A percentile compares a stretch with the other conserved stretches of the same genome.
Evolutionary conservation across 2,329 filamentous ascomycete species (phyloP).

Genomic region (Sarocladiaceae sp.): DNA sequence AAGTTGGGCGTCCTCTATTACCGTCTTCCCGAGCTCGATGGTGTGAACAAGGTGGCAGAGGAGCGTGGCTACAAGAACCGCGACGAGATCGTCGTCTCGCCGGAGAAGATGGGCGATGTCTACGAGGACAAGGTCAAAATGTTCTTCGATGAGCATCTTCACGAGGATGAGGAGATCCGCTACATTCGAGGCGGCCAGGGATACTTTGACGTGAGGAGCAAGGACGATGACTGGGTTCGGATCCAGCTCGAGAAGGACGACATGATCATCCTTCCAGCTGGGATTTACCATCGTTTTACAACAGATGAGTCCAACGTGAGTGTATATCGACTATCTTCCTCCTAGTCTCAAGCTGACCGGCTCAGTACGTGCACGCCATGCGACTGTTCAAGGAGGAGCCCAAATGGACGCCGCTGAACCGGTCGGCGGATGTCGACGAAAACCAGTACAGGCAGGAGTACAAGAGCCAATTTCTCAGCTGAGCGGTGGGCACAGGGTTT

Average conservation of each 20-base stretch:
- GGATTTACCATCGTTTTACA: constrained; percentile 97
- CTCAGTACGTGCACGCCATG: constrained; percentile 90
- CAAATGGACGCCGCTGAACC: constrained; percentile 94
- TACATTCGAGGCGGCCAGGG: constrained; percentile 86
- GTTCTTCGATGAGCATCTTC: constrained; percentile 93
- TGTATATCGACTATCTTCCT: background rate
- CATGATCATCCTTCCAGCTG: constrained; percentile 85
- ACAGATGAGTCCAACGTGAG: constrained; percentile 86
- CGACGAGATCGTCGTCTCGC: constrained; percentile 86
- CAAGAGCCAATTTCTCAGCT: constrained; percentile 41
- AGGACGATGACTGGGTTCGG: constrained; percentile 82
- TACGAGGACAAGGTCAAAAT: constrained; percentile 92
- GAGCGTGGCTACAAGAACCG: constrained; percentile 87
- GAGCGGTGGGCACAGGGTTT: too few relatives aligned
- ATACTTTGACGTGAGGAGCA: constrained; percentile 85
- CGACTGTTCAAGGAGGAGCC: constrained; percentile 96
- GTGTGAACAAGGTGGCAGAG: constrained; percentile 67
- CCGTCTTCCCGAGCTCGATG: constrained; percentile 54
- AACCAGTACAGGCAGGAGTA: constrained; percentile 80
- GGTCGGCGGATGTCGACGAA: constrained; percentile 65
- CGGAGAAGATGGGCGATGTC: constrained; percentile 71
- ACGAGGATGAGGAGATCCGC: constrained; percentile 97
- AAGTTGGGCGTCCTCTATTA: constrained; percentile 77
- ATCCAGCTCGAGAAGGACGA: constrained; percentile 81
- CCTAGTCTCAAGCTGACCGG: constrained; percentile 7